These are phyloP conservation scores for Epipyxis sp. DNA, from an alignment of 108 stramenopile genomes.

Conservation along the genomic window DNA sequence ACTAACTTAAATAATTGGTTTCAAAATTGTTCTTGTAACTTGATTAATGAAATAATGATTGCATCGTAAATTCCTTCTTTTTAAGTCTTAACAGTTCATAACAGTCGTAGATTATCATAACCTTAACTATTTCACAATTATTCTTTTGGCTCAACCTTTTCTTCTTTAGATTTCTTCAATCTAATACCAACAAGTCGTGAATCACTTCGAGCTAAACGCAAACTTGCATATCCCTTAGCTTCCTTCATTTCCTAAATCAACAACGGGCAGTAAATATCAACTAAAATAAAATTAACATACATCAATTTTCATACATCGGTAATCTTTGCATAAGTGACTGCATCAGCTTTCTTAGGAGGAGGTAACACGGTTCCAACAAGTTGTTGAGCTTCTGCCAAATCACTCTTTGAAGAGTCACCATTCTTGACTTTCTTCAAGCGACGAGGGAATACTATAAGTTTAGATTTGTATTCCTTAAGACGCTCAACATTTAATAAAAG, in stretches of 20 bases:
- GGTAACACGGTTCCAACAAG: constrained; percentile 55
- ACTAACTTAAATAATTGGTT: too few species aligned
- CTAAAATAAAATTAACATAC: too few species aligned
- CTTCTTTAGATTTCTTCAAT: constrained; percentile 20
- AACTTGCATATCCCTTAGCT: constrained; percentile 37
- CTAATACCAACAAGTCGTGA: constrained; percentile 49
- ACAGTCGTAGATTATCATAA: not conserved
- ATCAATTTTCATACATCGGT: too few species aligned
- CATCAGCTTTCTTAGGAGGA: not conserved
- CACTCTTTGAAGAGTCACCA: not conserved
- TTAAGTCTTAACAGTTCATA: not conserved
- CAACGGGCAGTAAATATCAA: constrained; percentile 60
- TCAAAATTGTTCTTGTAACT: too few species aligned
- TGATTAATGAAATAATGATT: too few species aligned
- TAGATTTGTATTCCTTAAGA: constrained; percentile 88
- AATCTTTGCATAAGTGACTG: constrained; percentile 27
- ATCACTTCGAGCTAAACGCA: constrained; percentile 52
- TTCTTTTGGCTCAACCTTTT: constrained; percentile 47
- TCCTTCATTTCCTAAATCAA: not conserved
- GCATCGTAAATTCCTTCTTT: not conserved
- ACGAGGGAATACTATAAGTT: constrained; percentile 87
- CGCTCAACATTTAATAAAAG: constrained; percentile 82
- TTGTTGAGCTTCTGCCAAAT: constrained; percentile 60
- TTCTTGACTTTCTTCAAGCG: constrained; percentile 70
- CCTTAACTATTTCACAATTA: constrained; percentile 26